Evolutionary conservation across 2,329 filamentous ascomycete genomes (phyloP).

Genomic region (Tolypocladium pustulatum): DNA sequence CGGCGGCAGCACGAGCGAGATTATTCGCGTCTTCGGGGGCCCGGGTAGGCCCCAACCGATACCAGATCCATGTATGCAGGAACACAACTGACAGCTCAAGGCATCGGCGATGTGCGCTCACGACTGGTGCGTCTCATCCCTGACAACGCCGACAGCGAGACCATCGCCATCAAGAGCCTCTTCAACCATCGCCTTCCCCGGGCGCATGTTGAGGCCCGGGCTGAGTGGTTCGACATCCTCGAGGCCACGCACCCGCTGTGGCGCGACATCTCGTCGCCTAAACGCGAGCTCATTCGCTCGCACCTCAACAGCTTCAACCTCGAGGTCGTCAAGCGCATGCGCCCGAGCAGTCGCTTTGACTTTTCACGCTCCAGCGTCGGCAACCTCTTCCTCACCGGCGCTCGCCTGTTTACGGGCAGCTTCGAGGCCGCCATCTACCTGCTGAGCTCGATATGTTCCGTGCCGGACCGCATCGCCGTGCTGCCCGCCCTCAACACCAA

Average conservation of each 20-base stretch:
- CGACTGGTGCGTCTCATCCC: conserved; percentile 87
- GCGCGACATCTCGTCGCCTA: conserved; percentile 57
- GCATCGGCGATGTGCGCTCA: conserved; percentile 36
- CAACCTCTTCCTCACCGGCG: conserved; percentile 74
- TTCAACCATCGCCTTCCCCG: conserved; percentile 77
- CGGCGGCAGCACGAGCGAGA: conserved; percentile 83
- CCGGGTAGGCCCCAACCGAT: conserved; percentile 48
- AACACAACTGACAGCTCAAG: conserved; percentile 27
- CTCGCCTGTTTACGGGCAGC: conserved; percentile 80
- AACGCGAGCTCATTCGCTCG: conserved; percentile 66
- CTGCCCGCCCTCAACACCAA: conserved; percentile 90
- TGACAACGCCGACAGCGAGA: conserved; percentile 47
- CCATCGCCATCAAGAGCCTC: conserved; percentile 64
- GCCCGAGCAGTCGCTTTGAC: conserved; percentile 65
- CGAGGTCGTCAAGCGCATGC: conserved; percentile 66
- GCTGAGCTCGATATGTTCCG: conserved; percentile 74
- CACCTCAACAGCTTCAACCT: conserved; percentile 68
- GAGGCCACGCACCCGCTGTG: conserved; percentile 73
- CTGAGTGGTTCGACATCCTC: conserved; percentile 82
- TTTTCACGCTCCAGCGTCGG: conserved; percentile 68
- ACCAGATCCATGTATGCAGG: neutral
- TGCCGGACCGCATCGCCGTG: conserved; percentile 65
- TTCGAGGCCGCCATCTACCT: conserved; percentile 92
- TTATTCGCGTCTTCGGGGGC: conserved; percentile 89
- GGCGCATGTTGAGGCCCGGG: conserved; percentile 47